A percentile compares a stretch with the other conserved stretches of the same genome.
Conservation (phyloP, 2,329 filamentous ascomycete genomes). For the Aspergillus novoparasiticus region DNA sequence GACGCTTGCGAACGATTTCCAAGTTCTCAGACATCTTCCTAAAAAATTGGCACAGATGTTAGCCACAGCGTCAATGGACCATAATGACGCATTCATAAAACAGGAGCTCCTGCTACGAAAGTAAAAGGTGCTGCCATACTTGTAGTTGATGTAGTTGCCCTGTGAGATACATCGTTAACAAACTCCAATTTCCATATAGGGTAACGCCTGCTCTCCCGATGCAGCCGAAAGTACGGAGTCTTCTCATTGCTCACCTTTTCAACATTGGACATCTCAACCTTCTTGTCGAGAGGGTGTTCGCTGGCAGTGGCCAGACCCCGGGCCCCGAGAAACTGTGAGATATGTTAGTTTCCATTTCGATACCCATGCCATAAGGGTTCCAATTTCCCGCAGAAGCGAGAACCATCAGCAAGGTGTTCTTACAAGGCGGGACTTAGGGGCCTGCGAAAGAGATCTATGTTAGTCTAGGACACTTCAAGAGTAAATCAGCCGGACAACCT, state of each 20-base stretch:
- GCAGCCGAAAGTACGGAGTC: conserved; percentile 22
- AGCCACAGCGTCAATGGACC: conserved; percentile 14
- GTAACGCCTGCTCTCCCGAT: conserved; percentile 20
- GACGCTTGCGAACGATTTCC: conserved; percentile 79
- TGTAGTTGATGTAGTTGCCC: conserved; percentile 97
- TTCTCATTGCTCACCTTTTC: conserved; percentile 64
- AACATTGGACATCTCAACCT: conserved; percentile 97
- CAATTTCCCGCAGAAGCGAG: neutral
- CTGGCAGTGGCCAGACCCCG: conserved; percentile 79
- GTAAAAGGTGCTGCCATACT: conserved; percentile 43
- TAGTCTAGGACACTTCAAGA: conserved; percentile 17
- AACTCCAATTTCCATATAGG: conserved; percentile 12
- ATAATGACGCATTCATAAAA: neutral
- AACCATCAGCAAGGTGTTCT: conserved; percentile 24
- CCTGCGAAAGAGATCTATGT: conserved; percentile 31
- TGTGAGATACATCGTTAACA: conserved; percentile 34
- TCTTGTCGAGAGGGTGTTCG: conserved; percentile 84
- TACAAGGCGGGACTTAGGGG: conserved; percentile 50
- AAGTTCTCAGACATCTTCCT: conserved; percentile 99
- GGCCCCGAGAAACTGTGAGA: conserved; percentile 63
- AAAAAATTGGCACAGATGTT: conserved; percentile 29
- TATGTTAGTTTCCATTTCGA: conserved; percentile 27
- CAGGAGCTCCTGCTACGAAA: neutral
- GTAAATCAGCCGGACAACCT: conserved; percentile 4
- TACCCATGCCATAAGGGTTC: neutral